Evolutionary conservation across 345 rosid genomes (phyloP).

Genomic region (Pugionium dolabratum): DNA sequence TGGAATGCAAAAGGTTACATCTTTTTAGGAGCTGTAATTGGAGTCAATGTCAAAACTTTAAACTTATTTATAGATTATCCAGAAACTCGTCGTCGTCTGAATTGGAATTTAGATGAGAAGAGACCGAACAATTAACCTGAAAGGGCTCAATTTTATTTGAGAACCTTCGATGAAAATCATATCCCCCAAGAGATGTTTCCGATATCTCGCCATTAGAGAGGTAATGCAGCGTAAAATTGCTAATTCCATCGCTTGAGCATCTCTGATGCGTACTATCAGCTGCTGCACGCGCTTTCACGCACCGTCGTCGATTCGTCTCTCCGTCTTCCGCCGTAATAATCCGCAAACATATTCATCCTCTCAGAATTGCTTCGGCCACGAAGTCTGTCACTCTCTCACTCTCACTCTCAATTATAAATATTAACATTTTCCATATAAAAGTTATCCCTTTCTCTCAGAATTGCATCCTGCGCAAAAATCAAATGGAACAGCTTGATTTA

Average conservation of each 20-base stretch:
- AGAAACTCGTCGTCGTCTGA: not conserved
- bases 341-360: not conserved
- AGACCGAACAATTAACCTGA: not conserved
- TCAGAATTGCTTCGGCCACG: slow-evolving; percentile 2
- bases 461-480: slow-evolving; percentile 9
- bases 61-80: not conserved
- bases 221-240: not conserved
- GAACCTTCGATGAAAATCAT: too few relatives aligned
- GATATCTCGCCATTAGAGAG: not conserved
- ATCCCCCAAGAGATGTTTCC: not conserved
- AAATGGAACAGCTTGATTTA: slow-evolving; percentile 43
- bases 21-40: not conserved
- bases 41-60: not conserved
- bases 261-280: slow-evolving; percentile 18
- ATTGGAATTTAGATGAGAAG: not conserved
- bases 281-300: slow-evolving; percentile 32
- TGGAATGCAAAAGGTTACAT: slow-evolving; percentile 14
- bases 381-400: slow-evolving; percentile 6
- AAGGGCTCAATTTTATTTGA: too few relatives aligned
- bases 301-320: slow-evolving; percentile 22
- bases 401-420: not conserved
- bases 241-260: not conserved
- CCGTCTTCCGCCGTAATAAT: slow-evolving; percentile 14
- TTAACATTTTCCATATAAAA: not conserved
- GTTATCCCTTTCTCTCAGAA: slow-evolving; percentile 24